Base-by-base conservation (phyloP, 2,329 filamentous ascomycete genomes). In the Sclerotinia trifoliorum region DNA sequence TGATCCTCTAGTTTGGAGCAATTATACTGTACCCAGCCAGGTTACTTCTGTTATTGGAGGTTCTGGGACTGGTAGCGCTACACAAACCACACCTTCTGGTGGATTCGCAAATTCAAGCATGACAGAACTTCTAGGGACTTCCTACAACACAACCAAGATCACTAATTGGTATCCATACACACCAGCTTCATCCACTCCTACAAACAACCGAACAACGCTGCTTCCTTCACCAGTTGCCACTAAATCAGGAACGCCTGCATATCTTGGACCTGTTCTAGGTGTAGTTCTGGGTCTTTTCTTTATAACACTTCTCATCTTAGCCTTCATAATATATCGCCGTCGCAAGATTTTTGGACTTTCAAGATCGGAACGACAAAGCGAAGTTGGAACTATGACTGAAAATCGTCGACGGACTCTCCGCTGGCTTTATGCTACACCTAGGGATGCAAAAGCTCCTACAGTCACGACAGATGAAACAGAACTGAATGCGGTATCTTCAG, bases 1-100 rank as follows among this genome's bases (percentile, higher is more conserved):
- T 76, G 86, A 88, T 52, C 90, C 91, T 0, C 79, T 84, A 0
- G 83, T 81, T 10, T 88, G 85, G 76, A 82, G 82, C 32, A 79
- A 84, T n/a, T 96, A 96, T 76, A 81, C 82, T 2, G 90, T 92
- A 0, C 90, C 90, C 1, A 80, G 80, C 24, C 75, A 80, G 5
- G 86, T 93, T 2, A 83, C 86, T 69, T 81, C 81, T 21, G 83
- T 86, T 39, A 84, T 91, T 55, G 89, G 89, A 42, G 89, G 89
- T 8, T 80, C 81, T 57, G 80, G 80, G 6, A 82, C 81, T 2
- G 89, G 89, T 54, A 84, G 86, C 32, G 90, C 90, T 6, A 91
- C 88, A 0, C 81, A 88, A 17, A 90, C 89, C 0, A 82, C 83
- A 5, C 90, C 90, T 6, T 84, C 86, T 21, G 84, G 83, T 0